phyloP scores from a whole-genome alignment of 768 basidiomycete species.

The Lactifluus pinguis region DNA sequence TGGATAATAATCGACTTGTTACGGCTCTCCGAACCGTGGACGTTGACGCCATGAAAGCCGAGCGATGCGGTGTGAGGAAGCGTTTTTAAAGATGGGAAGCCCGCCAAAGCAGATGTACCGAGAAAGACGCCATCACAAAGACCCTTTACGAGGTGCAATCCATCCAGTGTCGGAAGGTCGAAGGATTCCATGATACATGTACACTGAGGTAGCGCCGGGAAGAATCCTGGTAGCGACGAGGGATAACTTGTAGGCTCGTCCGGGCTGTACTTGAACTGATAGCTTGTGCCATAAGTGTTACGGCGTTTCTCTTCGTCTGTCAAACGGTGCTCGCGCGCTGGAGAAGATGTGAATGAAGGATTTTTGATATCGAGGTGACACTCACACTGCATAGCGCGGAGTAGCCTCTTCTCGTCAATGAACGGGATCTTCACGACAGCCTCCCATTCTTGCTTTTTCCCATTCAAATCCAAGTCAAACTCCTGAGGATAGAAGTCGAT shows the following conservation, averaged over 20 bases:
- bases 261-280: conserved; percentile 64
- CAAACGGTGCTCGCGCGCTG: conserved; percentile 72
- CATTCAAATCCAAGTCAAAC: conserved; percentile 91
- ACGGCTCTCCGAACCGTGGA: conserved; percentile 82
- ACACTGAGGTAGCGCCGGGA: conserved; percentile 79
- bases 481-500: conserved; percentile 89
- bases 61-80: conserved; percentile 69
- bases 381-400: conserved; percentile 77
- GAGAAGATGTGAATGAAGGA: not conserved
- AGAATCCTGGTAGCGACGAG: conserved; percentile 90
- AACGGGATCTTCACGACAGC: conserved; percentile 98
- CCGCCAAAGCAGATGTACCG: conserved; percentile 79
- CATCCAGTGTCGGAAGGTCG: conserved; percentile 80
- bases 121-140: conserved; percentile 83
- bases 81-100: conserved; percentile 93
- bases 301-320: conserved; percentile 65
- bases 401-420: conserved; percentile 72
- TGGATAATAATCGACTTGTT: conserved; percentile 93
- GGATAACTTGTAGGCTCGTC: conserved; percentile 63
- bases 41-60: conserved; percentile 84
- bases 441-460: conserved; percentile 99
- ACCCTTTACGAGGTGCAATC: conserved; percentile 78
- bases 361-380: conserved; percentile 6
- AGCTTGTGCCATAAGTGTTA: conserved; percentile 74
- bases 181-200: conserved; percentile 75